Percentiles rank a stretch among this genome's conserved stretches.
Conservation (phyloP, 2,329 filamentous ascomycete species). For the Chrysoporthe austroafricana region DNA sequence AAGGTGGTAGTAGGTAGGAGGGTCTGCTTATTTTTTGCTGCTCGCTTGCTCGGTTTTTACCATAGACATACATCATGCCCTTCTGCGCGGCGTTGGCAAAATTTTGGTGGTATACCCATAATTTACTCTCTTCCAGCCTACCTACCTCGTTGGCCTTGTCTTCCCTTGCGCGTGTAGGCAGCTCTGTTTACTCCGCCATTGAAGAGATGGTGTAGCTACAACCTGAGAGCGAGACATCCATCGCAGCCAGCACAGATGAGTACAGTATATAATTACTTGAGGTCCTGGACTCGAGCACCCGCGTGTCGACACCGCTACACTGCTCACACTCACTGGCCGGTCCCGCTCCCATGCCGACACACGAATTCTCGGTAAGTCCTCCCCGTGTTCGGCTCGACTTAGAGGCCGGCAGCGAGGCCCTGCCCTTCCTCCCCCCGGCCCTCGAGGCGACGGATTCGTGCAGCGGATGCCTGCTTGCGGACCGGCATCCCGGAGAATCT, state of each 20-base stretch:
- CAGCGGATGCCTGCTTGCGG: not conserved
- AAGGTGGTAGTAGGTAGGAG: too few relatives aligned
- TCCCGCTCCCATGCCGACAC: too few relatives aligned
- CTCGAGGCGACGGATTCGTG: not conserved
- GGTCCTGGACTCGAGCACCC: too few relatives aligned
- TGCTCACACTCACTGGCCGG: too few relatives aligned
- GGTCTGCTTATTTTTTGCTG: not conserved
- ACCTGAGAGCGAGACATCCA: not conserved
- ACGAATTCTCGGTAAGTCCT: too few relatives aligned
- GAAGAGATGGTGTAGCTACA: not conserved
- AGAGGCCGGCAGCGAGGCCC: not conserved
- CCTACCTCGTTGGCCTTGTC: not conserved
- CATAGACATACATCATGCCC: constrained; percentile 4
- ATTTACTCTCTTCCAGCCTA: not conserved
- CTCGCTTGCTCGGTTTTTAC: constrained; percentile 4
- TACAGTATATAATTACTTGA: too few relatives aligned
- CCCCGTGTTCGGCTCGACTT: too few relatives aligned
- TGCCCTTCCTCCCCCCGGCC: not conserved
- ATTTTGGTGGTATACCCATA: constrained; percentile 14
- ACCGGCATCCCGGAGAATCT: constrained; percentile 3
- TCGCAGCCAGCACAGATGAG: not conserved
- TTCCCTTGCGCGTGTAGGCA: not conserved
- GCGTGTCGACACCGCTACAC: too few relatives aligned
- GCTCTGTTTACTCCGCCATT: not conserved
- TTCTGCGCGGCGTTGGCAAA: constrained; percentile 8